Base-by-base conservation (phyloP, 2,329 filamentous ascomycete genomes). In the Penicillium aurantiogriseum region DNA sequence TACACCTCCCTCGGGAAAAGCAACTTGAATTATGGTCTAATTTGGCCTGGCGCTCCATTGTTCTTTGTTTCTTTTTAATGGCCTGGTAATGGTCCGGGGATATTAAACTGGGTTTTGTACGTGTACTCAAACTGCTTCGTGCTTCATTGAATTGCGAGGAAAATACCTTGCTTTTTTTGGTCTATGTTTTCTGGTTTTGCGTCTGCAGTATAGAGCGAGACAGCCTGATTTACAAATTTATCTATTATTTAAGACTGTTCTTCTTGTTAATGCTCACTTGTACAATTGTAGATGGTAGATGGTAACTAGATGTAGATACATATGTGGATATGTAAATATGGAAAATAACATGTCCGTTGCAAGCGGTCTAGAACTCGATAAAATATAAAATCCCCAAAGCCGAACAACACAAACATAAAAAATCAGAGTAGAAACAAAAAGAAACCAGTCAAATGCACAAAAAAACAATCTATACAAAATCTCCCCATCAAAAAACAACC, bases 101-200 rank as follows among this genome's bases (percentile, higher is more conserved):
- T 46, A 53, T 53, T 23, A 52, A 51, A 45, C 17, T 40, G 35
- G 40, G 48, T 5, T 33, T 45, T 31, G 19, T 25, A 33, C 25
- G 21, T 56, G 54, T 53, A 56, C 19, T 53, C 36, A 53, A 53
- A 47, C 27, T 52, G 27, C 27, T 33, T 27, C 13, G 13, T 50
- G 33, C 35, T 27, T 21, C 9, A 19, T 50, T 27, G 17, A 29
- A 27, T 15, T 17, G 21, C 29, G 8, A 48, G 38, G 39, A 8
- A 17, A 42, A 56, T 51, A 21, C 23, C 15, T 39, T 29, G 29
- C 8, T 44, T 29, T 40, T 3, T n/a, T 23, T 23, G 23, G 33
- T 40, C 42, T 23, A 21, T 33, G 25, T 49, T 29, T 49, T 40
- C 27, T 33, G n/a, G 19, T 47, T 44, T 44, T 44, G 48, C 19